These are phyloP conservation scores for Diversispora epigaea DNA, from an alignment of 192 early-diverging fungal species.

Conservation along the genomic window DNA sequence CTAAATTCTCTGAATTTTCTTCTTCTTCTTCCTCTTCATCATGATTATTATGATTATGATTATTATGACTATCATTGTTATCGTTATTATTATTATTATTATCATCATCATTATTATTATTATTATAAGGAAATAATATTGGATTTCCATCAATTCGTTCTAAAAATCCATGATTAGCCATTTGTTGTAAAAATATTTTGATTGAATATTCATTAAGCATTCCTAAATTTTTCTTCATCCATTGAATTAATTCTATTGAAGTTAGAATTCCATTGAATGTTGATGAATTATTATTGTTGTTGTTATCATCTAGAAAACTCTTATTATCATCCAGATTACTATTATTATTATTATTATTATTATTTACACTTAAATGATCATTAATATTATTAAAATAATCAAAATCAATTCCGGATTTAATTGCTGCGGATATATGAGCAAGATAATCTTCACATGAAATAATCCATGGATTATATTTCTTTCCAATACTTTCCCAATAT, in stretches of 20 bases:
- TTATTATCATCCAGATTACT: neutral
- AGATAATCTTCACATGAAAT: constrained; percentile 44
- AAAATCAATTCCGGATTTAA: constrained; percentile 38
- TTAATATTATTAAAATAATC: neutral
- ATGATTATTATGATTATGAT: neutral
- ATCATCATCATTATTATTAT: neutral
- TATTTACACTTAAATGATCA: neutral
- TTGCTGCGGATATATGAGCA: constrained; percentile 49
- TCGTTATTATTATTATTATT: neutral
- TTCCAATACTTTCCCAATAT: constrained; percentile 35
- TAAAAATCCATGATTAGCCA: constrained; percentile 55
- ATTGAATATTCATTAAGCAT: constrained; percentile 38
- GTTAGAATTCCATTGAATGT: constrained; percentile 28
- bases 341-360: neutral
- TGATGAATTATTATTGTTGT: too few relatives aligned
- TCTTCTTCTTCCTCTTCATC: too few relatives aligned
- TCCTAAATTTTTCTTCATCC: constrained; percentile 41
- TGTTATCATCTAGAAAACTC: too few relatives aligned
- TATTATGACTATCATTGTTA: too few relatives aligned
- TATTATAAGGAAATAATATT: constrained; percentile 31
- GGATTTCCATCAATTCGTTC: constrained; percentile 53
- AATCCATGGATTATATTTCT: constrained; percentile 29
- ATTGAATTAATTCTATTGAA: constrained; percentile 36
- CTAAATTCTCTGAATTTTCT: neutral
- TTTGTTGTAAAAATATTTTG: constrained; percentile 52